A percentile compares a stretch with the other conserved stretches of the same genome.
These are phyloP conservation scores for Cyclospora cayetanensis DNA, from an alignment of 169 alveolate genomes.

Conservation along the genomic window DNA sequence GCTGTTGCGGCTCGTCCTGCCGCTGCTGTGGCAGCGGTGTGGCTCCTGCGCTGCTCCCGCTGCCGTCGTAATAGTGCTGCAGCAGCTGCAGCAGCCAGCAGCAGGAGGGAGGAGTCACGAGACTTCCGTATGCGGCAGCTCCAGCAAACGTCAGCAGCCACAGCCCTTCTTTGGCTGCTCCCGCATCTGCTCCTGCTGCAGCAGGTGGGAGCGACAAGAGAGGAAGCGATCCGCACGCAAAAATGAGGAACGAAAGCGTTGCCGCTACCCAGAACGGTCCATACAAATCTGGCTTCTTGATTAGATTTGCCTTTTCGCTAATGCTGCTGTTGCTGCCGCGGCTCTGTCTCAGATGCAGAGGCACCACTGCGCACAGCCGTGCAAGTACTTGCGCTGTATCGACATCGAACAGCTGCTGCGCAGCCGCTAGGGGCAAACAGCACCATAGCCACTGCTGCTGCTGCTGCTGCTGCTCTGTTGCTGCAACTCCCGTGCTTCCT, in stretches of 20 bases:
- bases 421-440: conserved; percentile 35
- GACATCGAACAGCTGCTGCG: conserved; percentile 35
- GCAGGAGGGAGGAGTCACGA: background rate
- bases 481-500: background rate
- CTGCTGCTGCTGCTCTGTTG: conserved; percentile 16
- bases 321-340: conserved; percentile 40
- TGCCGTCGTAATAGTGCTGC: conserved; percentile 6
- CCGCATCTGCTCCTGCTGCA: background rate
- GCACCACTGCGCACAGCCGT: conserved; percentile 45
- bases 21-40: background rate
- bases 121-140: background rate
- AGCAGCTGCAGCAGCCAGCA: conserved; percentile 59
- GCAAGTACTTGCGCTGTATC: background rate
- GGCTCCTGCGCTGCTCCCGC: background rate
- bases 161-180: background rate
- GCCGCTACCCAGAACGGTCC: conserved; percentile 24
- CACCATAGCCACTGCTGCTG: conserved; percentile 36
- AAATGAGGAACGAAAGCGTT: background rate
- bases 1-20: background rate
- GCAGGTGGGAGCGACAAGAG: conserved; percentile 11
- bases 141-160: background rate
- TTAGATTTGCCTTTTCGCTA: background rate
- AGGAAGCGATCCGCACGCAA: background rate
- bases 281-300: conserved; percentile 32
- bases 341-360: background rate